Evolutionary conservation across 208 protist genomes (phyloP).

Genomic region (Acanthamoeba sp.): DNA sequence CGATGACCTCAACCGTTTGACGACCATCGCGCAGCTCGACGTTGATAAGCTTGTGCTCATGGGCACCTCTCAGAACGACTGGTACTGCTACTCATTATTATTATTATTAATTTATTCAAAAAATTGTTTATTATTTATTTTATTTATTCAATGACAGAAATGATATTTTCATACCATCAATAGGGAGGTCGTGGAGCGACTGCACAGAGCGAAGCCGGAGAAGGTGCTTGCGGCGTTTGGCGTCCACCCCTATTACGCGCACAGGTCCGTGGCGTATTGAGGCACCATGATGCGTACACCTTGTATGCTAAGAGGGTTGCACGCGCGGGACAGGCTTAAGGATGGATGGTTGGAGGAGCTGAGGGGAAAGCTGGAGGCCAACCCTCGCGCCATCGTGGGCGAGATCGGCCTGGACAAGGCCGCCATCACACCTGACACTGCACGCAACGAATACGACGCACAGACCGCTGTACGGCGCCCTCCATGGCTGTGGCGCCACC

Average conservation of each 20-base stretch:
- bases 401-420: conserved; percentile 74
- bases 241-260: conserved; percentile 63
- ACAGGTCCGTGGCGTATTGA: neutral
- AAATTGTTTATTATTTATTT: neutral
- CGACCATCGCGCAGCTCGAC: neutral
- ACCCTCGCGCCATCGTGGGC: conserved; percentile 60
- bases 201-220: neutral
- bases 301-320: neutral
- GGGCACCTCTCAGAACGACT: conserved; percentile 19
- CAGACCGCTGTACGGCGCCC: neutral
- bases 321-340: neutral
- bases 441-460: conserved; percentile 14
- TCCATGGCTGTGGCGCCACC: neutral
- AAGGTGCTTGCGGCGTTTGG: conserved; percentile 62
- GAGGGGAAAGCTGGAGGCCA: neutral
- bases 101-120: neutral
- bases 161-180: too few species aligned
- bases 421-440: conserved; percentile 50
- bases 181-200: conserved; percentile 32
- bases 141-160: neutral
- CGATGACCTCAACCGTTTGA: conserved; percentile 2
- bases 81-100: too few species aligned
- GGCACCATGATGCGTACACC: neutral
- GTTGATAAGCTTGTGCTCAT: conserved; percentile 10
- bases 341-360: conserved; percentile 47